A percentile compares a stretch with the other conserved stretches of the same genome.
Evolutionary conservation across 371 early-diverging fungal genomes (phyloP).

Genomic region (Apophysomyces trapeziformis): DNA sequence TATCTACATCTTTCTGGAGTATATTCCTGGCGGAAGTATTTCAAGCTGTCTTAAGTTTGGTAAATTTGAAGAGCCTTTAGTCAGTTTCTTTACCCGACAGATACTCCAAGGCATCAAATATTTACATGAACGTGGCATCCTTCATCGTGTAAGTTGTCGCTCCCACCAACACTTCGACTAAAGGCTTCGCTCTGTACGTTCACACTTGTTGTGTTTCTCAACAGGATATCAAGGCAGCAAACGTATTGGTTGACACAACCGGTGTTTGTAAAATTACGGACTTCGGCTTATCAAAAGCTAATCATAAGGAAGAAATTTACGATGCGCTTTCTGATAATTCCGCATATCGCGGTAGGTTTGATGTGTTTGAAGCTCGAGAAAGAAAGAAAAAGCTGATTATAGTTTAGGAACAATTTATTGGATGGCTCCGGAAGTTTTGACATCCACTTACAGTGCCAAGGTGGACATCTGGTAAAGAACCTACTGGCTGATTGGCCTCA

Average conservation of each 20-base stretch:
- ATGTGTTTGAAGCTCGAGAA: too few species aligned
- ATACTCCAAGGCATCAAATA: slow-evolving; percentile 90
- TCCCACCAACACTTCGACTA: background rate
- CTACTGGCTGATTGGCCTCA: slow-evolving; percentile 17
- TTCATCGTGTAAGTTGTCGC: slow-evolving; percentile 71
- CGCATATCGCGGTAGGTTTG: background rate
- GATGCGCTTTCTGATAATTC: slow-evolving; percentile 51
- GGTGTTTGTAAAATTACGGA: slow-evolving; percentile 98
- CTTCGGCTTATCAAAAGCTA: slow-evolving; percentile 97
- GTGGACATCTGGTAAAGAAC: slow-evolving; percentile 72
- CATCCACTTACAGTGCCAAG: slow-evolving; percentile 69
- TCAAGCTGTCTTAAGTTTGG: slow-evolving; percentile 80
- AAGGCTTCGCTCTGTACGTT: background rate
- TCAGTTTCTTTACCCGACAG: slow-evolving; percentile 82
- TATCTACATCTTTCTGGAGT: slow-evolving; percentile 94
- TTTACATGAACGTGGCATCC: slow-evolving; percentile 90
- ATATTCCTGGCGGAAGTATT: slow-evolving; percentile 96
- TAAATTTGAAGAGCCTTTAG: slow-evolving; percentile 75
- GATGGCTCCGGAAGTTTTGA: slow-evolving; percentile 89
- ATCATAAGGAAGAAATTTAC: slow-evolving; percentile 51
- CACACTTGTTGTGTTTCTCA: background rate
- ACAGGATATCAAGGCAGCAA: slow-evolving; percentile 94
- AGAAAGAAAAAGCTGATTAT: background rate
- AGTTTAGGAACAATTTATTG: slow-evolving; percentile 68
- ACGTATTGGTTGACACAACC: slow-evolving; percentile 87